Percentiles rank a stretch among this genome's conserved stretches.
Conservation (phyloP, 75 land plant genomes). For the Cryptomeria japonica region DNA sequence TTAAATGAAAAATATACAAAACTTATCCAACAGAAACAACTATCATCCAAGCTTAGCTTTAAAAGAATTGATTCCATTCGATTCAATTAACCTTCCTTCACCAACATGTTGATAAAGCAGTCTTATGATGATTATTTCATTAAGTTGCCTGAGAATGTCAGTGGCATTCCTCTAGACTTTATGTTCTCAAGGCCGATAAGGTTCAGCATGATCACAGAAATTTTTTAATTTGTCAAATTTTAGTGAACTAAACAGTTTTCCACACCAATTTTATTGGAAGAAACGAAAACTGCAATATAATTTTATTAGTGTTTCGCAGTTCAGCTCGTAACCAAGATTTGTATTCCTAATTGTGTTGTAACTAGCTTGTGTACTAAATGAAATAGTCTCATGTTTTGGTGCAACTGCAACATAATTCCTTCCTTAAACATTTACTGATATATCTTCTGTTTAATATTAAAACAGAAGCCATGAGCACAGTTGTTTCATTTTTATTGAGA, state of each 20-base stretch:
- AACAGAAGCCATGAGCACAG: background rate
- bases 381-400: background rate
- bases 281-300: background rate
- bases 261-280: background rate
- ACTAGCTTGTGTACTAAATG: background rate
- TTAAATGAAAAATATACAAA: no score
- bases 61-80: no score
- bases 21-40: no score
- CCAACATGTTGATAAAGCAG: no score
- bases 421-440: background rate
- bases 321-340: background rate
- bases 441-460: background rate
- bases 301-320: background rate
- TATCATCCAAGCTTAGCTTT: no score
- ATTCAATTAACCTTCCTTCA: no score
- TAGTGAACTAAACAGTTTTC: background rate
- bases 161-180: background rate
- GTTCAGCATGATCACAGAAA: background rate
- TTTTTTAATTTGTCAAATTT: background rate
- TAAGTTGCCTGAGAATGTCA: background rate
- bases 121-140: no score
- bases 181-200: background rate
- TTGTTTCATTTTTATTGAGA: background rate
- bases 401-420: background rate
- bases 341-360: background rate